Conservation (phyloP, 176 grass and related monocot species). For the Avena sativa region DNA sequence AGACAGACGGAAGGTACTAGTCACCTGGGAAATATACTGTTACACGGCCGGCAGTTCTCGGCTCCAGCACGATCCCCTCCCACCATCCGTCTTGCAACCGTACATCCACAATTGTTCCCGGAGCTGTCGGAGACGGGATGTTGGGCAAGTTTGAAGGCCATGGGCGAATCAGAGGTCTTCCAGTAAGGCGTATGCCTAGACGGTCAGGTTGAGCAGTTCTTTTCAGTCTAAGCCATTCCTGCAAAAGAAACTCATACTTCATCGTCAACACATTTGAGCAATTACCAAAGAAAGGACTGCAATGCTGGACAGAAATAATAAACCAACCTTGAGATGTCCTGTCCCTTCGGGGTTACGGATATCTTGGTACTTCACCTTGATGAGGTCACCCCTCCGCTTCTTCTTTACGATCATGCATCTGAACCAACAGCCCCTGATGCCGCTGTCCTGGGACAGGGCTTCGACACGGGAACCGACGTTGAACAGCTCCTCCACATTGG, state of each 20-base stretch:
- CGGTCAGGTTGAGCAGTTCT: constrained; percentile 47
- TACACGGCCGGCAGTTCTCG: constrained; percentile 31
- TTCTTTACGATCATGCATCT: constrained; percentile 54
- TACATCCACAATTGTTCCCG: constrained; percentile 60
- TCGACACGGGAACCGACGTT: constrained; percentile 50
- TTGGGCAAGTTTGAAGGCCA: neutral
- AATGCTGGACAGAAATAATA: neutral
- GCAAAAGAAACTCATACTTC: constrained; percentile 11
- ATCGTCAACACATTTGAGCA: neutral
- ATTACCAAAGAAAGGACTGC: neutral
- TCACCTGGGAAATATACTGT: constrained; percentile 71
- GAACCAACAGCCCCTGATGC: constrained; percentile 79
- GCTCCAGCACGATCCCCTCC: constrained; percentile 65
- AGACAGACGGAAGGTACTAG: neutral
- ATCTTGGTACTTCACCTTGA: constrained; percentile 68
- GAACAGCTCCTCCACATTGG: constrained; percentile 34
- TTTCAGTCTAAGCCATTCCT: constrained; percentile 64
- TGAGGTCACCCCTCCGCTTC: neutral
- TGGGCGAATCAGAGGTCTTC: constrained; percentile 61
- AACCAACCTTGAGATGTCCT: constrained; percentile 55
- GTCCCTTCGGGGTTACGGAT: constrained; percentile 45
- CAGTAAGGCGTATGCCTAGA: constrained; percentile 46
- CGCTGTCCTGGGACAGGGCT: constrained; percentile 64
- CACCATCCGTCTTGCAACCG: constrained; percentile 65
- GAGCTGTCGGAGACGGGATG: neutral